phyloP scores from a whole-genome alignment of 2,329 filamentous ascomycete genomes.

The Alternaria ethzedia region DNA sequence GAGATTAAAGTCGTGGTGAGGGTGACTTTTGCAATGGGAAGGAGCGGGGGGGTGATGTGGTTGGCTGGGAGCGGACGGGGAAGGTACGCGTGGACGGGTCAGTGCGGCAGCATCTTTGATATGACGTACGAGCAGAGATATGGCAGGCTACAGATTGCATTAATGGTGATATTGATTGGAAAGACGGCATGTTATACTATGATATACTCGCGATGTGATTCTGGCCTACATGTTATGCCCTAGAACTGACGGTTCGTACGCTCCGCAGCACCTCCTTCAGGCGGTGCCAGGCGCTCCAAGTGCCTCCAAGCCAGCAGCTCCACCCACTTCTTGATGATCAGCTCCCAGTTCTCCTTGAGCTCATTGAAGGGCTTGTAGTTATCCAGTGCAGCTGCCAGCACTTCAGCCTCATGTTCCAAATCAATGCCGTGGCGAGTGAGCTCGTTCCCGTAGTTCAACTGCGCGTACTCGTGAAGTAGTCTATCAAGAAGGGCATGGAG shows the following conservation, averaged over 20 bases:
- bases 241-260: not conserved
- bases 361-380: not conserved
- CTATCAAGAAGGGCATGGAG: not conserved
- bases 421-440: not conserved
- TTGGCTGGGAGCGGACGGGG: not conserved
- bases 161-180: not conserved
- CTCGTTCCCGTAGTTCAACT: not conserved
- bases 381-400: not conserved
- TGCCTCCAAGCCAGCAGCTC: constrained; percentile 18
- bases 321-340: constrained; percentile 6
- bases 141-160: not conserved
- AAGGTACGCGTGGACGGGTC: not conserved
- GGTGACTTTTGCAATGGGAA: not conserved
- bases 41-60: not conserved
- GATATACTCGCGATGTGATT: not conserved
- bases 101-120: not conserved
- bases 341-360: constrained; percentile 7
- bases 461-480: not conserved
- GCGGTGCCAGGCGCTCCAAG: constrained; percentile 7
- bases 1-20: not conserved
- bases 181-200: not conserved
- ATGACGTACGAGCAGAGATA: not conserved
- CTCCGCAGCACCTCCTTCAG: constrained; percentile 4
- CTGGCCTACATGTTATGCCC: not conserved
- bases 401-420: not conserved